These are phyloP conservation scores for Ganoderma resinaceum DNA, from an alignment of 1,284 basidiomycete species.

Conservation along the genomic window DNA sequence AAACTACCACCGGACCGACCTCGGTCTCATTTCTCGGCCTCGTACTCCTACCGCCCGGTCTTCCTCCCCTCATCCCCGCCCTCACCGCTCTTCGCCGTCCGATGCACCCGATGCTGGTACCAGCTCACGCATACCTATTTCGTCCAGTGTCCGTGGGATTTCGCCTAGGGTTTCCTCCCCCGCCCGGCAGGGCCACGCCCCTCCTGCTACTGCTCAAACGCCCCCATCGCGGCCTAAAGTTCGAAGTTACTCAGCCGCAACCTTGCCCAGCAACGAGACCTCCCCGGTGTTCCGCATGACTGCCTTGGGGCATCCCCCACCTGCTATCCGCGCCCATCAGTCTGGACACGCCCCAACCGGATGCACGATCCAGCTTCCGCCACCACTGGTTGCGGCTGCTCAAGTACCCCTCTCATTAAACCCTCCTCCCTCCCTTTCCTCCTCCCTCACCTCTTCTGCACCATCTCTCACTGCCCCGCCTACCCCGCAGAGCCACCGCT, in stretches of 20 bases:
- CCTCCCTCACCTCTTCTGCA: conserved; percentile 27
- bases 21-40: conserved; percentile 21
- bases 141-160: conserved; percentile 25
- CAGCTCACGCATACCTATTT: conserved; percentile 29
- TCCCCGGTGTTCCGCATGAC: conserved; percentile 33
- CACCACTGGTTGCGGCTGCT: conserved; percentile 25
- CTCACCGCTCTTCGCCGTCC: conserved; percentile 22
- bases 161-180: conserved; percentile 21
- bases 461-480: conserved; percentile 28
- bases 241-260: conserved; percentile 32
- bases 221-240: conserved; percentile 28
- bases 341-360: conserved; percentile 34
- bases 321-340: conserved; percentile 37
- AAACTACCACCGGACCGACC: conserved; percentile 31
- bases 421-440: conserved; percentile 30
- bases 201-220: conserved; percentile 24
- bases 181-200: conserved; percentile 23
- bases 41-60: conserved; percentile 28
- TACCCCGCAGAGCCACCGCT: conserved; percentile 28
- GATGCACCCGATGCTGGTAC: conserved; percentile 28
- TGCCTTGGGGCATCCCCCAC: conserved; percentile 29
- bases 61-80: conserved; percentile 25
- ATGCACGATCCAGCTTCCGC: conserved; percentile 29
- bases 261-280: conserved; percentile 35
- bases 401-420: conserved; percentile 35